Percentiles rank a stretch among this genome's conserved stretches.
These are phyloP conservation scores for Simplicillium aogashimaense DNA, from an alignment of 2,329 filamentous ascomycete species.

Conservation along the genomic window DNA sequence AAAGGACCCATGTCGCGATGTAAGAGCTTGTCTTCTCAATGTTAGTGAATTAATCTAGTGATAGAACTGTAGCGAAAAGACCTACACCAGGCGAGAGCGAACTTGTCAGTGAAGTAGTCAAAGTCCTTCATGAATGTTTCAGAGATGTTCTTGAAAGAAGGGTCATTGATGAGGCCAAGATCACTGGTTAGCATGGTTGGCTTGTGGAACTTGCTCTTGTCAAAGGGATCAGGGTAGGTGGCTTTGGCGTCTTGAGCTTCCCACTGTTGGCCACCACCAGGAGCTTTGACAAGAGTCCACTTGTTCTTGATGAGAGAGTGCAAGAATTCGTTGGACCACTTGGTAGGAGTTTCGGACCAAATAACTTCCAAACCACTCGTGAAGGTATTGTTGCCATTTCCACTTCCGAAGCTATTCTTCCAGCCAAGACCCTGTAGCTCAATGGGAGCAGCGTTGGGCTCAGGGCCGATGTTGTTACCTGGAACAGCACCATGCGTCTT, in stretches of 20 bases:
- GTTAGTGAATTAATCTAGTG: background rate
- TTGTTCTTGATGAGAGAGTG: slow-evolving; percentile 70
- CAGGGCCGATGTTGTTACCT: slow-evolving; percentile 52
- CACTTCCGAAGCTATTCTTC: slow-evolving; percentile 52
- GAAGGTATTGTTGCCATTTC: slow-evolving; percentile 62
- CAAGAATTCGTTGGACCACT: slow-evolving; percentile 67
- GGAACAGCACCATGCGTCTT: slow-evolving; percentile 70
- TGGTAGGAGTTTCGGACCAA: slow-evolving; percentile 66
- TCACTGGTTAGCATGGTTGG: slow-evolving; percentile 71
- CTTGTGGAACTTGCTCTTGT: slow-evolving; percentile 59
- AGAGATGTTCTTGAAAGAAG: slow-evolving; percentile 65
- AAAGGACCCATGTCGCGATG: slow-evolving; percentile 72
- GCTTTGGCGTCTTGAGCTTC: slow-evolving; percentile 58
- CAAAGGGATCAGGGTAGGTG: slow-evolving; percentile 63
- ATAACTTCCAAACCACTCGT: slow-evolving; percentile 70
- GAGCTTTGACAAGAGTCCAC: slow-evolving; percentile 67
- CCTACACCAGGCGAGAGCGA: slow-evolving; percentile 62
- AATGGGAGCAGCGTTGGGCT: slow-evolving; percentile 55
- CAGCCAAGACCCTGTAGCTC: slow-evolving; percentile 65
- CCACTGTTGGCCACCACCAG: slow-evolving; percentile 69
- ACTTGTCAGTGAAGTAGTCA: slow-evolving; percentile 58
- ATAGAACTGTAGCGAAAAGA: background rate
- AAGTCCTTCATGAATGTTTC: slow-evolving; percentile 59
- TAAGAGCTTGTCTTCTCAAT: slow-evolving; percentile 48
- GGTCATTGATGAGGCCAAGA: slow-evolving; percentile 61